These are phyloP conservation scores for Citrus hindsii DNA, from an alignment of 345 rosid genomes.

Conservation along the genomic window DNA sequence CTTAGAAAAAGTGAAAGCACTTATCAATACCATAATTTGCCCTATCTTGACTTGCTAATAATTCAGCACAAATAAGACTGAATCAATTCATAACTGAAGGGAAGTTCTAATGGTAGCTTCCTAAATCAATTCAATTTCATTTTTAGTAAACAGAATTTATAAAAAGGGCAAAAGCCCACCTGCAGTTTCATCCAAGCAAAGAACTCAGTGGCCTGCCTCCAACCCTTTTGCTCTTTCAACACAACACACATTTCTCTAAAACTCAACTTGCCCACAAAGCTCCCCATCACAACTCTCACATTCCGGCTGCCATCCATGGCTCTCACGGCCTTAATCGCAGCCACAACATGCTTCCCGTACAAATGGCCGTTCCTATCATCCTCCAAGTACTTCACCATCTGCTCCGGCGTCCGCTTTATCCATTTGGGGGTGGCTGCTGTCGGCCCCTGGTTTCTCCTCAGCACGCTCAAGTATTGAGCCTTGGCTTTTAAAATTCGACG, in stretches of 20 bases:
- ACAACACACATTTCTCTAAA: conserved; percentile 94
- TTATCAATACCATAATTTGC: not conserved
- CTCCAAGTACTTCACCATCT: conserved; percentile 78
- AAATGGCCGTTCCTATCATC: conserved; percentile 74
- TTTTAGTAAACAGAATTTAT: not conserved
- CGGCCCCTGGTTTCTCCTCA: conserved; percentile 77
- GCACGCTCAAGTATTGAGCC: conserved; percentile 61
- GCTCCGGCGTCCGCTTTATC: conserved; percentile 85
- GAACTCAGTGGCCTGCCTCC: conserved; percentile 81
- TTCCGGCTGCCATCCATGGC: conserved; percentile 43
- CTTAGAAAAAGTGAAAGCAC: not conserved
- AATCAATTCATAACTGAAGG: not conserved
- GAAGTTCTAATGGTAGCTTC: not conserved
- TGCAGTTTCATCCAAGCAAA: conserved; percentile 96
- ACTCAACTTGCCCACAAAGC: conserved; percentile 71
- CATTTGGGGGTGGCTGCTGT: conserved; percentile 72
- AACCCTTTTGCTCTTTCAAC: conserved; percentile 76
- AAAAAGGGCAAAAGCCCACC: conserved; percentile 29
- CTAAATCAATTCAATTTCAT: not conserved
- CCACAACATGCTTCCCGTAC: conserved; percentile 81
- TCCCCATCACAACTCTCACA: conserved; percentile 67
- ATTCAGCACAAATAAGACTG: not conserved
- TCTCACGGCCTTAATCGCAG: conserved; percentile 77
- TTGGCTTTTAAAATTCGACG: conserved; percentile 76
- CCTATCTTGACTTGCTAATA: not conserved